Base-by-base conservation (phyloP, 169 alveolate genomes). In the Theileria annulata region DNA sequence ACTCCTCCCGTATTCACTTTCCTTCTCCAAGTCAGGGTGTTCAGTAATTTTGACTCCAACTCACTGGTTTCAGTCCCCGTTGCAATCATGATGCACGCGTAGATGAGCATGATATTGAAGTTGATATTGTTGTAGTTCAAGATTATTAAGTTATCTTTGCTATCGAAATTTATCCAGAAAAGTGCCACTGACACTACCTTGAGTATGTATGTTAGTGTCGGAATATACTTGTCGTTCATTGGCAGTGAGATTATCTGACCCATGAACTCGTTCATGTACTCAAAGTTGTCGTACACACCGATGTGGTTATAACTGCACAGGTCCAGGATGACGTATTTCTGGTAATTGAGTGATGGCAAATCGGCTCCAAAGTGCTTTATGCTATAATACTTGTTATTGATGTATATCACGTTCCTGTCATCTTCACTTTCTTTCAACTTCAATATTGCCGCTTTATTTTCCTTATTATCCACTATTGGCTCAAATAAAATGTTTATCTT, bases 101-200 rank as follows among this genome's bases (percentile, higher is more conserved):
- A 76, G 8, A 76, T 66, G 60, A 83, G 51, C 54, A 83, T 48
- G 67, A 76, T 51, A 70, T 75, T 83, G 86, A 72, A 83, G 67
- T 77, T 77, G 42, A 76, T 71, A 6, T 75, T 49, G 10, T 79
- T 19, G 69, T 90, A 90, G 86, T 90, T 90, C 63, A 90, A 72
- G 42, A 90, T 66, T 9, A 85, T 89, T 54, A 87, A 71, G 59
- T 87, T 87, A 67, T 85, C 93, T 49, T 75, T 60, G 66, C 83
- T 78, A 75, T 90, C 79, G 62, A 90, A 87, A 66, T 90, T 85
- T 10, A 90, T 54, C 94, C 94, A 90, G 71, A 90, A 90, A 17
- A 87, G 80, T 4, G 81, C 77, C 28, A 89, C 81, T 48, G 88
- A 80, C 47, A 86, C 71, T 0, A 87, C 75, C 48, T 87, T 71